A percentile compares a stretch with the other conserved stretches of the same genome.
Evolutionary conservation across 1,139 yeast genomes (phyloP).

Genomic region (Scheffersomyces illinoinensis): DNA sequence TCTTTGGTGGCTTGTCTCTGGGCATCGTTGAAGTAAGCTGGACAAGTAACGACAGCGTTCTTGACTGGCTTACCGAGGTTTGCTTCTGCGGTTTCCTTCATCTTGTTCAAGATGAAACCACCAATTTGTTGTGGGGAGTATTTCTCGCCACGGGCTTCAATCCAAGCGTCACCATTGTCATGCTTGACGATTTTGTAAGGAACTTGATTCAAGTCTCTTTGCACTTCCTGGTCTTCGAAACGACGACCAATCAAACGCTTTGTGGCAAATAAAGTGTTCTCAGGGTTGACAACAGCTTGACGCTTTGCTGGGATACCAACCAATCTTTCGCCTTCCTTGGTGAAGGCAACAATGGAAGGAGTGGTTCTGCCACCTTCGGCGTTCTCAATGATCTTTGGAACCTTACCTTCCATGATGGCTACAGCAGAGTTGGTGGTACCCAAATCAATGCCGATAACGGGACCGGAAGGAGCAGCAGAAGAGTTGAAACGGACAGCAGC

Average conservation of each 20-base stretch:
- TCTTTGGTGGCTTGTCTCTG: conserved; percentile 99
- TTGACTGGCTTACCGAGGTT: conserved; percentile 78
- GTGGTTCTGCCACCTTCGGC: conserved; percentile 99
- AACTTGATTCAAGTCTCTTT: conserved; percentile 93
- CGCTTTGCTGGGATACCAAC: conserved; percentile 99
- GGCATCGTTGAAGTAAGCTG: conserved; percentile 97
- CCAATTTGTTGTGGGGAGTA: conserved; percentile 98
- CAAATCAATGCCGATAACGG: conserved; percentile 96
- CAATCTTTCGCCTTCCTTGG: conserved; percentile 87
- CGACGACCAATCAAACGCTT: conserved; percentile 98
- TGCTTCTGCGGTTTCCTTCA: conserved; percentile 96
- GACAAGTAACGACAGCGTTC: conserved; percentile 96
- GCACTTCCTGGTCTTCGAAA: conserved; percentile 94
- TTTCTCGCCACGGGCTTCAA: conserved; percentile 90
- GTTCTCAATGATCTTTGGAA: conserved; percentile 95
- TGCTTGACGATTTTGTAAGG: conserved; percentile 98
- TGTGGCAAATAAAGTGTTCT: conserved; percentile 96
- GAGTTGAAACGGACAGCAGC: conserved; percentile 53
- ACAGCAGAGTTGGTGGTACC: conserved; percentile 99
- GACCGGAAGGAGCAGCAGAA: conserved; percentile 56
- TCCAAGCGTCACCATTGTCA: conserved; percentile 98
- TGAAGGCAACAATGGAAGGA: conserved; percentile 97
- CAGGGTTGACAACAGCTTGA: conserved; percentile 98
- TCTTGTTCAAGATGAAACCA: conserved; percentile 93
- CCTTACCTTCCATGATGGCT: conserved; percentile 96